These are phyloP conservation scores for Chaetomium tenue DNA, from an alignment of 495 filamentous ascomycete species.

Conservation along the genomic window DNA sequence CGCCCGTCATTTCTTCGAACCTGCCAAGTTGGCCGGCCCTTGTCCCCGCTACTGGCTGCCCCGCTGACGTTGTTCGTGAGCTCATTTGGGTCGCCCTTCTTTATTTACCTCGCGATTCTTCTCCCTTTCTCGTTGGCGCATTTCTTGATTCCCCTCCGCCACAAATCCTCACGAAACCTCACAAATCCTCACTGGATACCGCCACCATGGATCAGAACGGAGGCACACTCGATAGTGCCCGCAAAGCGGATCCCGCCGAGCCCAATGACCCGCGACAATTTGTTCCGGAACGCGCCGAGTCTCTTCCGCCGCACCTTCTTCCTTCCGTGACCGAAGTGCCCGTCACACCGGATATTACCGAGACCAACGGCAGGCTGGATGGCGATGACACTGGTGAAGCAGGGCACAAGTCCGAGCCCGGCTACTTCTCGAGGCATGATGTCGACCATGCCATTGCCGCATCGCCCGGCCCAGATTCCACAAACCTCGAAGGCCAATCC, in stretches of 20 bases:
- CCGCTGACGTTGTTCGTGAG: conserved; percentile 21
- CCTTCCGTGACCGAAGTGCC: conserved; percentile 39
- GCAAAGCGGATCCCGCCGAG: conserved; percentile 9
- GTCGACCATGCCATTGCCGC: conserved; percentile 31
- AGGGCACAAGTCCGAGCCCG: conserved; percentile 14
- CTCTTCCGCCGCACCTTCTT: conserved; percentile 40
- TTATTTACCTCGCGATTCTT: conserved; percentile 16
- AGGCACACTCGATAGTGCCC: conserved; percentile 13
- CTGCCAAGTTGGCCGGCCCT: conserved; percentile 17
- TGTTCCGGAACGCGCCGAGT: conserved; percentile 25
- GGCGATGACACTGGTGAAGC: conserved; percentile 10
- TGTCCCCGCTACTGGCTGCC: conserved; percentile 15
- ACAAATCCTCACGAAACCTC: neutral
- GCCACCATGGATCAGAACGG: conserved; percentile 15
- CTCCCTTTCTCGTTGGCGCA: neutral
- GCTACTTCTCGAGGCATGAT: conserved; percentile 44
- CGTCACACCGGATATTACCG: conserved; percentile 51
- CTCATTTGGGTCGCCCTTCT: neutral
- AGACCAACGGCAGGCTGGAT: conserved; percentile 13
- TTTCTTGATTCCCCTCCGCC: neutral
- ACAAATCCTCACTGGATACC: neutral
- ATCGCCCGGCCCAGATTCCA: conserved; percentile 24
- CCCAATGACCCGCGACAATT: conserved; percentile 10
- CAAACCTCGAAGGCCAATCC: conserved; percentile 25
- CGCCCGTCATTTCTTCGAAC: conserved; percentile 23